These are phyloP conservation scores for Cucumis cinereus DNA, from an alignment of 306 rosid species.

Conservation along the genomic window DNA sequence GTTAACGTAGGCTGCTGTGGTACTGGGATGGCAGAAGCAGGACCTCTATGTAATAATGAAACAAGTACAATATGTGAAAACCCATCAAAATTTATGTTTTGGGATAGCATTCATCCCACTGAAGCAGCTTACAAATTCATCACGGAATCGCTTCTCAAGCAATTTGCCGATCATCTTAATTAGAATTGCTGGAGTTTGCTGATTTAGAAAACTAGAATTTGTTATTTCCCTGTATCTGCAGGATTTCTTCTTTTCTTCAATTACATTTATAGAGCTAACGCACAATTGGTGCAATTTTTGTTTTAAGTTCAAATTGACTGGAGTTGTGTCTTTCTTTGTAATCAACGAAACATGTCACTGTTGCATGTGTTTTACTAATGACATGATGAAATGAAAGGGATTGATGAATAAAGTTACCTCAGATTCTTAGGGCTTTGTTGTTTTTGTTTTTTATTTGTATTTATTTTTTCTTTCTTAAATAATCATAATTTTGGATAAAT, in stretches of 20 bases:
- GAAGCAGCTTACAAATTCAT: constrained; percentile 23
- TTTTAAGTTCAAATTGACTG: neutral
- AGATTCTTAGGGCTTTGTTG: too few relatives aligned
- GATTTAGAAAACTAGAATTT: neutral
- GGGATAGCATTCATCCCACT: constrained; percentile 53
- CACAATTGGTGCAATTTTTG: neutral
- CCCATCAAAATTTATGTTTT: constrained; percentile 31
- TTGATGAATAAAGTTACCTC: too few relatives aligned
- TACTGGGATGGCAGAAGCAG: constrained; percentile 19
- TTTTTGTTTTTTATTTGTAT: too few relatives aligned
- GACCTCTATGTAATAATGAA: constrained; percentile 24
- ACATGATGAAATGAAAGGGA: too few relatives aligned
- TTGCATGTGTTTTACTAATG: too few relatives aligned
- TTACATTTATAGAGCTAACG: too few relatives aligned
- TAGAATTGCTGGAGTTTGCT: neutral
- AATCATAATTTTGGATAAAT: too few relatives aligned
- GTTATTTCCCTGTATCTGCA: constrained; percentile 11
- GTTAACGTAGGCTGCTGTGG: neutral
- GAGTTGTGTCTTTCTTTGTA: neutral
- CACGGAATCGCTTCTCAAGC: constrained; percentile 2
- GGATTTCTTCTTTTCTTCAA: neutral
- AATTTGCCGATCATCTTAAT: neutral
- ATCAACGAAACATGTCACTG: too few relatives aligned
- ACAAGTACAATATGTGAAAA: constrained; percentile 10
- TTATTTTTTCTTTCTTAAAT: too few relatives aligned